Conservation (phyloP, 2,329 filamentous ascomycete species). For the Helminthosporium solani region DNA sequence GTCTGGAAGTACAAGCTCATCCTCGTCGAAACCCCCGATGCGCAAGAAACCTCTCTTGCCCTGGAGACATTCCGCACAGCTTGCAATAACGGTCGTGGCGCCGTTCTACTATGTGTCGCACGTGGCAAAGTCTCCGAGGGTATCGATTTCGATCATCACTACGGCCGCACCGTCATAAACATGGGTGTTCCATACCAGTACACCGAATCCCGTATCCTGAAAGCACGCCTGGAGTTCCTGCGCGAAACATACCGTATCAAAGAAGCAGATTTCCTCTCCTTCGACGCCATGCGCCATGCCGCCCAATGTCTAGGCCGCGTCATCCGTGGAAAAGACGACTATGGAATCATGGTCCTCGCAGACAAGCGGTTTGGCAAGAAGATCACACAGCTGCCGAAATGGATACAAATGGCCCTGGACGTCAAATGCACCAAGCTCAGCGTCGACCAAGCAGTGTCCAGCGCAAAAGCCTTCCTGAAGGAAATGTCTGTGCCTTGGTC, state of each 20-base stretch:
- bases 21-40: constrained; percentile 94
- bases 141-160: constrained; percentile 99
- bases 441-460: constrained; percentile 91
- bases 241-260: constrained; percentile 95
- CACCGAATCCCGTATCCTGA: constrained; percentile 94
- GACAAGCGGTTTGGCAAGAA: constrained; percentile 94
- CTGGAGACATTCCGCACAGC: constrained; percentile 96
- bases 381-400: constrained; percentile 84
- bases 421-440: constrained; percentile 87
- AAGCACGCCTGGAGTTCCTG: constrained; percentile 93
- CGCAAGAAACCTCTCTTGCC: constrained; percentile 92
- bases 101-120: constrained; percentile 89
- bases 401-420: constrained; percentile 86
- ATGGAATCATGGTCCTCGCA: constrained; percentile 98
- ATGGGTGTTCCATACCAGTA: constrained; percentile 99
- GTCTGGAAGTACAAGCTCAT: constrained; percentile 99
- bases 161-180: constrained; percentile 90
- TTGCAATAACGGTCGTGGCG: constrained; percentile 94
- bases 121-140: constrained; percentile 97
- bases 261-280: constrained; percentile 96
- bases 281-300: constrained; percentile 99
- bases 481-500: constrained; percentile 91
- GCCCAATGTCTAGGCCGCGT: constrained; percentile 95
- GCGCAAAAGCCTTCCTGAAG: constrained; percentile 83
- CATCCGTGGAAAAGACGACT: constrained; percentile 93